Evolutionary conservation across 2,329 filamentous ascomycete genomes (phyloP).

Genomic region (Sclerotinia borealis): DNA sequence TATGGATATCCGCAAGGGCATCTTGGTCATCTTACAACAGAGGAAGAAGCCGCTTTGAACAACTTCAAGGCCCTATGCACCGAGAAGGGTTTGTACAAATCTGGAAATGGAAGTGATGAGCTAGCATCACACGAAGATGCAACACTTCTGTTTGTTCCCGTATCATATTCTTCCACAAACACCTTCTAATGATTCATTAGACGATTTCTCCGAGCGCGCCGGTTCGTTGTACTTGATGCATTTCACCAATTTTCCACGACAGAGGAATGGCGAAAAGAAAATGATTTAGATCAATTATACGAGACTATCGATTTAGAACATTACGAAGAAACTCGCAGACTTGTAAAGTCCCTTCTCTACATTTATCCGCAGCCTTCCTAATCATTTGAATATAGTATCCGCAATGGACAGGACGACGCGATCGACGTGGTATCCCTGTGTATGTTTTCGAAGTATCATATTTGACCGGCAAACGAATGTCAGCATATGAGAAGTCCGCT

Average conservation of each 20-base stretch:
- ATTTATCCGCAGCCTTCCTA: slow-evolving; percentile 18
- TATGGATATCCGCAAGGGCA: slow-evolving; percentile 69
- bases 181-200: slow-evolving; percentile 39
- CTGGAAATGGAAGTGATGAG: slow-evolving; percentile 34
- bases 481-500: slow-evolving; percentile 65
- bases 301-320: slow-evolving; percentile 78
- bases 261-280: slow-evolving; percentile 78
- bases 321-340: slow-evolving; percentile 70
- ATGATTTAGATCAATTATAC: slow-evolving; percentile 73
- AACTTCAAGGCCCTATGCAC: slow-evolving; percentile 66
- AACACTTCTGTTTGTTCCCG: slow-evolving; percentile 55
- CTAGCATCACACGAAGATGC: slow-evolving; percentile 62
- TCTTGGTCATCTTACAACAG: slow-evolving; percentile 65
- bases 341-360: slow-evolving; percentile 47
- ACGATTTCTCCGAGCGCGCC: slow-evolving; percentile 78
- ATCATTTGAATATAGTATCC: slow-evolving; percentile 57
- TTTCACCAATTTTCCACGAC: slow-evolving; percentile 81
- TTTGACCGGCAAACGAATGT: slow-evolving; percentile 75
- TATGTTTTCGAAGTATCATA: slow-evolving; percentile 85
- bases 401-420: slow-evolving; percentile 89
- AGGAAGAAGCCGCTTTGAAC: slow-evolving; percentile 60
- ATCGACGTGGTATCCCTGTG: slow-evolving; percentile 84
- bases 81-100: slow-evolving; percentile 58
- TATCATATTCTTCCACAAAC: not conserved
- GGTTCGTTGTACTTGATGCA: slow-evolving; percentile 72